Evolutionary conservation across 2,329 filamentous ascomycete species (phyloP), one percentile per base, ranked within the genome.

Genomic region (Ophiocordyceps robertsii): DNA sequence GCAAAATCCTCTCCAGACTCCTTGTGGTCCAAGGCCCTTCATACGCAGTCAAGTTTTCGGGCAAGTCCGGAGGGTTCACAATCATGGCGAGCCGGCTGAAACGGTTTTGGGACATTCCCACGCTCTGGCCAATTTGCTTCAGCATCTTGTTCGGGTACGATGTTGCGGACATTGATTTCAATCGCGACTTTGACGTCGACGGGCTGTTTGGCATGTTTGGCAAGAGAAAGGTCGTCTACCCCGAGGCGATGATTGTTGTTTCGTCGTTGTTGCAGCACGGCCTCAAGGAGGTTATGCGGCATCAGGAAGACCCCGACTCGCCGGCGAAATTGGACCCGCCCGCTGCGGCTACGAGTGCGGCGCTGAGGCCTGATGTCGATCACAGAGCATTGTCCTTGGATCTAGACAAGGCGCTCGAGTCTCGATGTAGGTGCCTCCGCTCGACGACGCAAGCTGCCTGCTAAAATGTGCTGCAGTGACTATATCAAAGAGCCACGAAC

Each of bases 261-360:
- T 81, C 80, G 6, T 76, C 81, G 1, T 93, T 98, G 88, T 66
- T 98, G 2, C 85, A 93, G 55, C 80, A 84, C 55, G 90, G 88
- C 0, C 60, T 96, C 19, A 83, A 85, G 47, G 76, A 82, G 44
- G 68, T 84, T 7, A 68, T 81, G 41, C 75, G 73, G 47, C 70
- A 77, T 24, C 74, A 80, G 48, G 70, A 74, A 43, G 73, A 79
- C 47, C 69, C 74, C 1, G 70, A 75, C 41, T 79, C 75, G 1
- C 73, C 76, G 2, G 50, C 51, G 3, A 55, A 49, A n/a, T 40
- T 48, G 17, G 51, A 37, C 49, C 47, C 41, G 17, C 14, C 14
- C n/a, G 27, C 14, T 24, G 33, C 27, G 13, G 17, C 24, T 2
- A 19, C 21, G 16, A 31, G 12, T 4, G 27, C 29, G 12, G 12